Evolutionary conservation across 2,329 filamentous ascomycete genomes (phyloP).

Genomic region (Leptographium radiaticola): DNA sequence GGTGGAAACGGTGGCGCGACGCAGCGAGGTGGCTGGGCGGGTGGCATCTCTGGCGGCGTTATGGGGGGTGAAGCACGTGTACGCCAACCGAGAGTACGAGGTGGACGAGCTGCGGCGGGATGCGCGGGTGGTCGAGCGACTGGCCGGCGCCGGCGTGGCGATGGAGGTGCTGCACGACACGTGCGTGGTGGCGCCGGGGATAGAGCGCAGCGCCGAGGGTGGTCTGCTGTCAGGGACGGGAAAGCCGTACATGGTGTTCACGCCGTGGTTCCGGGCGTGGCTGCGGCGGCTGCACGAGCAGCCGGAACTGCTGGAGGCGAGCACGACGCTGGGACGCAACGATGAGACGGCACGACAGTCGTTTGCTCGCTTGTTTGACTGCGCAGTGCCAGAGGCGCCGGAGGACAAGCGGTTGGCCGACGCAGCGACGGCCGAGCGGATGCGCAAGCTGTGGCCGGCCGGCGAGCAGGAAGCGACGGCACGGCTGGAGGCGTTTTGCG

Average conservation of each 20-base stretch:
- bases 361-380: constrained; percentile 39
- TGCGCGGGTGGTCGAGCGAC: not conserved
- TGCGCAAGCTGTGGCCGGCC: constrained; percentile 49
- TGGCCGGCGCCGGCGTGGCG: not conserved
- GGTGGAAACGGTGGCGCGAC: constrained; percentile 55
- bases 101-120: constrained; percentile 62
- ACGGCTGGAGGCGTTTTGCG: constrained; percentile 54
- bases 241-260: constrained; percentile 74
- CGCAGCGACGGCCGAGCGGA: constrained; percentile 43
- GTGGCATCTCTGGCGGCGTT: constrained; percentile 52
- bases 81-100: constrained; percentile 80
- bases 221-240: constrained; percentile 38
- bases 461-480: constrained; percentile 40
- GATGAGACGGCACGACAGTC: not conserved
- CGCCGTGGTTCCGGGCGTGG: constrained; percentile 72
- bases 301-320: constrained; percentile 38
- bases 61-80: constrained; percentile 66
- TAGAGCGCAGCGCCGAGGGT: constrained; percentile 35
- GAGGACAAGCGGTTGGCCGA: constrained; percentile 44
- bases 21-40: constrained; percentile 46
- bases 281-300: constrained; percentile 57
- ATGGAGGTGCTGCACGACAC: not conserved
- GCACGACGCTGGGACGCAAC: not conserved
- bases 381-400: constrained; percentile 47
- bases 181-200: constrained; percentile 55